Base-by-base conservation (phyloP, 371 early-diverging fungal species). In the Apophysomyces trapeziformis region DNA sequence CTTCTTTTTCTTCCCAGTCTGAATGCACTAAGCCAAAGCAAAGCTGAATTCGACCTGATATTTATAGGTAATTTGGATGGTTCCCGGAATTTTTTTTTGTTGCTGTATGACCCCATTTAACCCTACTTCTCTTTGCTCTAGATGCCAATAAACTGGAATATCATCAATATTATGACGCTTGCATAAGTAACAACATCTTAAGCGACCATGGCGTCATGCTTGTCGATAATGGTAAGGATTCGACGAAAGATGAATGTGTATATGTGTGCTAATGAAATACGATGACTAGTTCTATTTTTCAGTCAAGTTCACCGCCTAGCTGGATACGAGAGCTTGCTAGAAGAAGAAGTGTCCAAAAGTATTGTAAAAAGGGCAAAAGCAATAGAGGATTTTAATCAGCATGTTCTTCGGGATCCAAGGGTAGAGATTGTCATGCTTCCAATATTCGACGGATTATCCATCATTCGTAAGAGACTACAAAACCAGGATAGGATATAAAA, bases 71-170 rank as follows among this genome's bases (percentile, higher is more conserved):
- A 72, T 39, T 26, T 26, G 32, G 2, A 26, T 26, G 32, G 32
- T 26, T 26, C 32, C 32, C 32, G 16, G 43, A 2, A 4, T 43
- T 14, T 43, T 43, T 43, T 45, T 9, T 18, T 43, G 18, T 39
- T 26, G 26, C 16, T 36, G 50, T 39, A 35, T 38, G 16, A 60
- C 47, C 36, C 12, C 32, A 26, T 26, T 26, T 2, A 26, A 26
- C 0, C 32, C 18, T 36, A n/a, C 56, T 38, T 26, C 37, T 41
- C 26, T 18, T 21, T 56, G 45, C 37, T 7, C 43, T 38, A 85
- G 90, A 90, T 75, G 90, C 90, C 6, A 80, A 90, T 68, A 90
- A 90, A 59, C 72, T 75, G 7, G 79, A 76, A 13, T 88, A 89
- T 58, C 71, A 85, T 44, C 66, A 77, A 1, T 87, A 90, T 61